phyloP scores from a whole-genome alignment of 2,329 filamentous ascomycete species.

The Anisogramma anomala region DNA sequence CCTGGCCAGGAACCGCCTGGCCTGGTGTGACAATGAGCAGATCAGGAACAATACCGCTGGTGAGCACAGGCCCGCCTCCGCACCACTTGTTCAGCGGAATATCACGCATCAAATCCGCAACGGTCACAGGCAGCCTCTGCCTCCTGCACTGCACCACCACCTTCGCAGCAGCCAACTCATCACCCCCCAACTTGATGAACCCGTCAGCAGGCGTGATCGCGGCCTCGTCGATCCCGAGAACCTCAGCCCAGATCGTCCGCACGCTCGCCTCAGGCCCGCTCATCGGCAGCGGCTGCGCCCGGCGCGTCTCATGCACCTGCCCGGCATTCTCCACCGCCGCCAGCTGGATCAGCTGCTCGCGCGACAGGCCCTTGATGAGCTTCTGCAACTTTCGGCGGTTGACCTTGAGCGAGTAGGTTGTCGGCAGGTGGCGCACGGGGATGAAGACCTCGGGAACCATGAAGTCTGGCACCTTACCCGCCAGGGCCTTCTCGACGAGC shows the following conservation, averaged over 20 bases:
- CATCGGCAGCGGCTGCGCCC: slow-evolving; percentile 34
- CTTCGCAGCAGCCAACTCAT: slow-evolving; percentile 32
- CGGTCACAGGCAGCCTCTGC: slow-evolving; percentile 28
- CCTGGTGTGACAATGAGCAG: not conserved
- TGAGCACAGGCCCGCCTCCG: slow-evolving; percentile 16
- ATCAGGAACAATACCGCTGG: not conserved
- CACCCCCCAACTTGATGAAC: slow-evolving; percentile 37
- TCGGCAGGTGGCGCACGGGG: slow-evolving; percentile 35
- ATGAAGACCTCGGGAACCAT: slow-evolving; percentile 39
- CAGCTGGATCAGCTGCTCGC: slow-evolving; percentile 32
- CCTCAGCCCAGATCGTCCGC: slow-evolving; percentile 35
- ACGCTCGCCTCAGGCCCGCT: slow-evolving; percentile 37
- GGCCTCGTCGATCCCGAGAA: slow-evolving; percentile 28
- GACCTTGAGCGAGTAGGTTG: slow-evolving; percentile 39
- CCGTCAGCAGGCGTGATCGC: slow-evolving; percentile 31
- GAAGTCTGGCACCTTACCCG: slow-evolving; percentile 26
- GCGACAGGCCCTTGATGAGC: slow-evolving; percentile 30
- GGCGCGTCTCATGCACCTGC: slow-evolving; percentile 24
- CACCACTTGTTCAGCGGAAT: slow-evolving; percentile 35
- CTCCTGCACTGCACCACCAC: slow-evolving; percentile 34
- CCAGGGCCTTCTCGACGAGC: slow-evolving; percentile 31
- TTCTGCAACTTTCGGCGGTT: slow-evolving; percentile 37
- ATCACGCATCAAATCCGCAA: slow-evolving; percentile 32
- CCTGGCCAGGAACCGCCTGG: not conserved
- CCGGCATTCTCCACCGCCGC: slow-evolving; percentile 27